Evolutionary conservation across 1,284 basidiomycete genomes (phyloP).

Genomic region (Lignosus rhinocerotis): DNA sequence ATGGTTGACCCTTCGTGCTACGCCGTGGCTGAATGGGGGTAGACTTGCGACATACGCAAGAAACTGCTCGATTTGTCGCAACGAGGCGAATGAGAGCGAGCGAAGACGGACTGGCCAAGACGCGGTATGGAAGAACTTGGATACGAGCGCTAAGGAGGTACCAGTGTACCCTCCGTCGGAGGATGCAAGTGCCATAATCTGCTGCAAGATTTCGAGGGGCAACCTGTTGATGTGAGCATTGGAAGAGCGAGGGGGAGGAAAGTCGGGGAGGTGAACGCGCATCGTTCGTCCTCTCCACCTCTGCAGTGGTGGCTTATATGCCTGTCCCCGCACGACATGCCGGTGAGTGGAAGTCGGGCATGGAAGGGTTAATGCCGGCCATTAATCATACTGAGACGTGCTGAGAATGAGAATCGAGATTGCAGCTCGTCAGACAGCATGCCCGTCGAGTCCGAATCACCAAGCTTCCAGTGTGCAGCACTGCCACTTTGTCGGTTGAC

Average conservation of each 20-base stretch:
- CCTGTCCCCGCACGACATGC: neutral
- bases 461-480: constrained; percentile 9
- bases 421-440: neutral
- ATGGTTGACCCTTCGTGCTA: constrained; percentile 12
- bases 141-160: constrained; percentile 13
- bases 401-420: constrained; percentile 1
- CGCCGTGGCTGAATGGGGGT: neutral
- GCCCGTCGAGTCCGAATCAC: constrained; percentile 13
- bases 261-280: neutral
- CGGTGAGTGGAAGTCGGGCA: neutral
- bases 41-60: neutral
- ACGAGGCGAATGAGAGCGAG: constrained; percentile 13
- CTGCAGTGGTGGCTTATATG: neutral
- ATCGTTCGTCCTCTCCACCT: neutral
- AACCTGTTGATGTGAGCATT: neutral
- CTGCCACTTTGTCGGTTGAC: neutral
- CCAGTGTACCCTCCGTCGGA: constrained; percentile 20
- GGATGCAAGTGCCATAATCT: constrained; percentile 17
- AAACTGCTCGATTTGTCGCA: constrained; percentile 15
- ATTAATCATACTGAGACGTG: constrained; percentile 4
- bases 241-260: neutral
- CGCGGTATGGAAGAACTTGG: constrained; percentile 17
- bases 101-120: constrained; percentile 15
- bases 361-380: neutral
- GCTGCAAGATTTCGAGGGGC: constrained; percentile 20